A percentile compares a stretch with the other conserved stretches of the same genome.
Evolutionary conservation across 2,329 filamentous ascomycete species (phyloP).

Genomic region (Colletotrichum spinosum): DNA sequence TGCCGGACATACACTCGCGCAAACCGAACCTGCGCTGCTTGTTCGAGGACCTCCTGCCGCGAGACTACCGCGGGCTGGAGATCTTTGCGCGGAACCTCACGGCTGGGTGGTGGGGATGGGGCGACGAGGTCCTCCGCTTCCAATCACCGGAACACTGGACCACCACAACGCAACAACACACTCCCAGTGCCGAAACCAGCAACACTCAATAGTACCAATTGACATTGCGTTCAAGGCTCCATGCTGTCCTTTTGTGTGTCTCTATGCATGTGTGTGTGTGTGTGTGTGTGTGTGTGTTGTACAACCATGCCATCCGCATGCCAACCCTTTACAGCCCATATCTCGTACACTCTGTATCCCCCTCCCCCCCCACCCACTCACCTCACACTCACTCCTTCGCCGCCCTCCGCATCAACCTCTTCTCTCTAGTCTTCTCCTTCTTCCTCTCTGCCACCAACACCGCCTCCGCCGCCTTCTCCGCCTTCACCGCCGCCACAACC

Average conservation of each 20-base stretch:
- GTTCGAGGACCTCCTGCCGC: conserved; percentile 66
- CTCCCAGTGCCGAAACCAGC: background rate
- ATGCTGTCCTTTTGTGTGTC: conserved; percentile 38
- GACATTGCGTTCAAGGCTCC: conserved; percentile 23
- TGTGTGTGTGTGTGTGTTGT: conserved; percentile 40
- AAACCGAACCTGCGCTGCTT: conserved; percentile 78
- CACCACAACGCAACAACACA: background rate
- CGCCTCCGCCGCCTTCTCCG: conserved; percentile 40
- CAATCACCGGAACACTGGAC: conserved; percentile 69
- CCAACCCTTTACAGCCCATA: background rate
- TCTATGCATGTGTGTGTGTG: conserved; percentile 25
- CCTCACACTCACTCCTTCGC: background rate
- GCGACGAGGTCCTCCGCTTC: conserved; percentile 78
- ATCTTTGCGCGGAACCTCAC: conserved; percentile 82
- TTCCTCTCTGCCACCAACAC: conserved; percentile 1
- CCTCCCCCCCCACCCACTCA: conserved; percentile 19
- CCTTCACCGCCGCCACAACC: conserved; percentile 44
- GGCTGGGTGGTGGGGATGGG: conserved; percentile 83
- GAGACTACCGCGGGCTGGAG: conserved; percentile 72
- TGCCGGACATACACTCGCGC: conserved; percentile 81
- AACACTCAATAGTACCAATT: conserved; percentile 24
- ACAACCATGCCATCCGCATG: conserved; percentile 35
- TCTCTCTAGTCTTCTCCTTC: conserved; percentile 42
- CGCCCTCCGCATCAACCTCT: conserved; percentile 5
- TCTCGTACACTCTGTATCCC: conserved; percentile 29